phyloP scores from a whole-genome alignment of 805 yeast species.

The Saccharomycopsis malanga region DNA sequence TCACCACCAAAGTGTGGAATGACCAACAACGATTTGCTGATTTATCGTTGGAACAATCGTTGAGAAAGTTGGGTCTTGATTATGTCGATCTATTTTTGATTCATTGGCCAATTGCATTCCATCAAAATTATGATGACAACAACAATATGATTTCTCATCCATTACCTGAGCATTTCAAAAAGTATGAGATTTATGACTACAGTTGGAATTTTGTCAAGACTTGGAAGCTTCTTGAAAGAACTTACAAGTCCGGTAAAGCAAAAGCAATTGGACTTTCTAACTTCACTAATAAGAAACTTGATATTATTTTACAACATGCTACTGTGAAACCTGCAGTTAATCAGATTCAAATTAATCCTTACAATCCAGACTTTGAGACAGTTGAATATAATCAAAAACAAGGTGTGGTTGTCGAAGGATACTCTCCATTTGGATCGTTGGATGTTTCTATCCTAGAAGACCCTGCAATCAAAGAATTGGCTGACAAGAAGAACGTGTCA shows the following conservation, averaged over 20 bases:
- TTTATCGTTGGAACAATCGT: conserved; percentile 49
- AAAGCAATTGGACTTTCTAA: conserved; percentile 68
- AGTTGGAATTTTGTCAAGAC: conserved; percentile 46
- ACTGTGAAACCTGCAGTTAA: conserved; percentile 56
- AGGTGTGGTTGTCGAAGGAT: conserved; percentile 58
- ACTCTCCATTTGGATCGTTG: conserved; percentile 64
- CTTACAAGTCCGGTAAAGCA: conserved; percentile 46
- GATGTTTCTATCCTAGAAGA: conserved; percentile 46
- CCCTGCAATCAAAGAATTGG: conserved; percentile 35
- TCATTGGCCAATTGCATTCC: conserved; percentile 74
- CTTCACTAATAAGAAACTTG: conserved; percentile 46
- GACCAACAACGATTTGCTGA: conserved; percentile 45
- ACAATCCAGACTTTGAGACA: conserved; percentile 56
- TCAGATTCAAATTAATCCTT: conserved; percentile 73
- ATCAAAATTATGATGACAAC: conserved; percentile 24
- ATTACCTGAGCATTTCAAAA: neutral
- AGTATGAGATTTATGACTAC: conserved; percentile 9
- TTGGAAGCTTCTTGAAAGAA: conserved; percentile 55
- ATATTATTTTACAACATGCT: conserved; percentile 40
- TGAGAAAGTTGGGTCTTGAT: conserved; percentile 57
- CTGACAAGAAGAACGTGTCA: conserved; percentile 35
- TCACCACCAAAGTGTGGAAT: conserved; percentile 67
- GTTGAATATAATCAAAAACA: conserved; percentile 43
- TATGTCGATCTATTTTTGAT: conserved; percentile 73
- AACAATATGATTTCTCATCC: neutral